Conservation (phyloP, 75 land plant species). For the Adiantum capillusveneris region DNA sequence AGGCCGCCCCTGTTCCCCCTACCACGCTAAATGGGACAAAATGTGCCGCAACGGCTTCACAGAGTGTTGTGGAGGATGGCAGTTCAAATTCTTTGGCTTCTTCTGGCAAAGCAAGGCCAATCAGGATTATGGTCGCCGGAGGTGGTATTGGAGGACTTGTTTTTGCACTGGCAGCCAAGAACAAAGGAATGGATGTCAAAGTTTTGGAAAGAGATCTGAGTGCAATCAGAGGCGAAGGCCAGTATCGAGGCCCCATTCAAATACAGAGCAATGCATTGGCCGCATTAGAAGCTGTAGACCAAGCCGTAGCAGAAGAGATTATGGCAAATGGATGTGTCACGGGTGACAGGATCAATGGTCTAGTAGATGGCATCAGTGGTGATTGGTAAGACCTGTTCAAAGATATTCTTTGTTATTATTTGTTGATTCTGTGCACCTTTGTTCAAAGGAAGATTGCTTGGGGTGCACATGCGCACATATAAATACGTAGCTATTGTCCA, state of each 20-base stretch:
- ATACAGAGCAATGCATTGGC: constrained; percentile 95
- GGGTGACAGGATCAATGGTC: constrained; percentile 88
- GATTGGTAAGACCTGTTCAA: constrained; percentile 30
- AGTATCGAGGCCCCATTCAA: constrained; percentile 95
- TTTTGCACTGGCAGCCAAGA: constrained; percentile 77
- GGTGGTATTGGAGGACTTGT: constrained; percentile 95
- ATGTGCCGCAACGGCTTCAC: no score
- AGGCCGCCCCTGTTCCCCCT: no score
- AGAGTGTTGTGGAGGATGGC: no score
- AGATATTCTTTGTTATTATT: no score
- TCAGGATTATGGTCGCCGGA: constrained; percentile 62
- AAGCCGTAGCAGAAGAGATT: constrained; percentile 71
- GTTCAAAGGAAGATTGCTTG: no score
- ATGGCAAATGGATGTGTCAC: constrained; percentile 78
- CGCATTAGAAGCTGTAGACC: constrained; percentile 85
- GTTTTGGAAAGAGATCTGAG: constrained; percentile 90
- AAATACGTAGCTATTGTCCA: no score
- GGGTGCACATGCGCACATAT: no score
- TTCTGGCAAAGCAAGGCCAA: background rate
- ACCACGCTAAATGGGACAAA: no score
- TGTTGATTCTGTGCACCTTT: no score
- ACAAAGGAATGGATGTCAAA: constrained; percentile 72
- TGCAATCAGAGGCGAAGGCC: constrained; percentile 88
- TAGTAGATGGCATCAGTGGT: constrained; percentile 87
- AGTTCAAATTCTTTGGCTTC: no score